phyloP scores from a whole-genome alignment of 441 rosid genomes.

The Aleurites moluccanus region DNA sequence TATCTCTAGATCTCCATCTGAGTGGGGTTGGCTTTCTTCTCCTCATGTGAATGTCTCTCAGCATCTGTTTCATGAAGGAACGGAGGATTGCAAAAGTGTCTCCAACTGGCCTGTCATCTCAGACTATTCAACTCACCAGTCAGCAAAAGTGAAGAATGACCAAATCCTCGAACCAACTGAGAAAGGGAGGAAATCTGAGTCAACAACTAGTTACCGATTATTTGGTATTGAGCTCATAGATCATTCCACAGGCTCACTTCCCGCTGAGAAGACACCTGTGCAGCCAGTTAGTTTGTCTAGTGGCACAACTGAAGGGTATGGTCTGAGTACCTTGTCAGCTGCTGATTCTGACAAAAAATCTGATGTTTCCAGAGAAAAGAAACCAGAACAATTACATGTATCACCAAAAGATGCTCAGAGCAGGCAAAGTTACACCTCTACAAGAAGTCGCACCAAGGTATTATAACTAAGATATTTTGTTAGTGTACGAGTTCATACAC shows the following conservation, averaged over 20 bases:
- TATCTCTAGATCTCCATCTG: constrained; percentile 43
- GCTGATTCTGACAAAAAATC: constrained; percentile 55
- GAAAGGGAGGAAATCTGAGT: constrained; percentile 41
- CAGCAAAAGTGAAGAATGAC: constrained; percentile 41
- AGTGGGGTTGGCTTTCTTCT: constrained; percentile 51
- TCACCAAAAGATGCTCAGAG: constrained; percentile 62
- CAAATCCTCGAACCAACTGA: constrained; percentile 34
- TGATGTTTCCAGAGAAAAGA: constrained; percentile 53
- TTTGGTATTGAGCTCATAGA: constrained; percentile 78
- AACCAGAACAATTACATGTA: constrained; percentile 42
- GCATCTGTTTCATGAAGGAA: constrained; percentile 35
- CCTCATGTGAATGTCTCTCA: constrained; percentile 39
- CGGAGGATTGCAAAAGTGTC: constrained; percentile 42
- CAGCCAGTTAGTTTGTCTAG: constrained; percentile 21
- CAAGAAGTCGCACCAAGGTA: constrained; percentile 86
- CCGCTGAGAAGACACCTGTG: constrained; percentile 36
- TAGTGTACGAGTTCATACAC: no score
- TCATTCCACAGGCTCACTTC: constrained; percentile 29
- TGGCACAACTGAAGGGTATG: constrained; percentile 31
- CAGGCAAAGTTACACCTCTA: constrained; percentile 50
- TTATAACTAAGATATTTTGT: constrained; percentile 22
- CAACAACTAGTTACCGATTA: constrained; percentile 55
- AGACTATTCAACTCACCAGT: constrained; percentile 33
- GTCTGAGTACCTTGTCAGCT: constrained; percentile 24
- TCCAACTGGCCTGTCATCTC: constrained; percentile 34